Base-by-base conservation (phyloP, 768 basidiomycete species). In the Udeniomyces megalosporus region DNA sequence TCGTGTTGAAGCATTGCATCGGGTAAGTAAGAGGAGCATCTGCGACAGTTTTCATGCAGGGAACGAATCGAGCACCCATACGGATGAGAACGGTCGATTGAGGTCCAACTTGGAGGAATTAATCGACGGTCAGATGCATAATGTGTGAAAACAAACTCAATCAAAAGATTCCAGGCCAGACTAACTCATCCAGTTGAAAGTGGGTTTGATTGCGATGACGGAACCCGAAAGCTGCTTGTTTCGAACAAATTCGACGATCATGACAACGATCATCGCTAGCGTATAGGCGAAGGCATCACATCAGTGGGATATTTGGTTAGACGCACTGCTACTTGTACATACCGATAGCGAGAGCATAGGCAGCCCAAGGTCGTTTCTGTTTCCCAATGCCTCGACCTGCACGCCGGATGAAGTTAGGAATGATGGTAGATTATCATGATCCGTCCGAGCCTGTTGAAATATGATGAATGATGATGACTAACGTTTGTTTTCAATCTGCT, bases 181-280 rank as follows among this genome's bases (percentile, higher is more conserved):
- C 53, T 24, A 14, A 62, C 61, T 62, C 62, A 63, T 63, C 62
- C 62, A 63, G 38, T 63, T 63, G 38, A 63, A 60, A 5, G 28
- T 60, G 24, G 26, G n/a, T 44, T n/a, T 1, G 26, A 42, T 3
- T 2, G n/a, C 11, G 28, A 31, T 6, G 3, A 32, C 55, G 22
- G 22, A 45, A 44, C 50, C 50, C 5, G 31, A 17, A 28, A 63
- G 29, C 32, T 50, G 29, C 12, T 34, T 51, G 49, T 63, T 63
- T 15, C 44, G 34, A 4, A 44, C 62, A 22, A 63, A 44, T 51
- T 57, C 57, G 24, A 50, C 58, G n/a, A 22, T 35, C 38, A 63
- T 57, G 47, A 56, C 49, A 14, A 35, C 45, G 8, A 58, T 26
- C 56, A 63, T 63, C 28, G 45, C 62, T 58, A n/a, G n/a, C n/a